These are phyloP conservation scores for Pestalotiopsis sp. DNA, from an alignment of 2,329 filamentous ascomycete genomes.

Conservation along the genomic window DNA sequence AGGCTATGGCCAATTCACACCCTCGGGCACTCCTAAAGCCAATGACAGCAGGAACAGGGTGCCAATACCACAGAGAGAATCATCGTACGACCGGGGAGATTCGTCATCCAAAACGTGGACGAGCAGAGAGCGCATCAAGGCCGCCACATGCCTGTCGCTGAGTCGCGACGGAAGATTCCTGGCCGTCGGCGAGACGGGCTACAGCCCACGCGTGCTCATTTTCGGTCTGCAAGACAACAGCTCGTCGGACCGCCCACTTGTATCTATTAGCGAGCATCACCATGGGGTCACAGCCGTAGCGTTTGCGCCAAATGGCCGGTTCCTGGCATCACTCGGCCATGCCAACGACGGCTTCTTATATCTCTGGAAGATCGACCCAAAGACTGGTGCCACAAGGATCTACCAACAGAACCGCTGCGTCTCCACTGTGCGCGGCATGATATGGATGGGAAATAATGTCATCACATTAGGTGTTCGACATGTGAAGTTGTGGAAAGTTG, in stretches of 20 bases:
- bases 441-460: slow-evolving; percentile 84
- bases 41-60: slow-evolving; percentile 65
- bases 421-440: slow-evolving; percentile 80
- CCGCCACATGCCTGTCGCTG: slow-evolving; percentile 86
- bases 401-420: slow-evolving; percentile 91
- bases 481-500: slow-evolving; percentile 89
- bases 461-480: slow-evolving; percentile 89
- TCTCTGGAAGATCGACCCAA: slow-evolving; percentile 85
- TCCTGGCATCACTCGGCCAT: slow-evolving; percentile 84
- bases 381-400: slow-evolving; percentile 76
- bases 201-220: slow-evolving; percentile 86
- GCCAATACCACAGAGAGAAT: slow-evolving; percentile 50
- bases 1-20: slow-evolving; percentile 51
- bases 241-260: slow-evolving; percentile 79
- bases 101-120: slow-evolving; percentile 78
- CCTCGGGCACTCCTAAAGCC: slow-evolving; percentile 62
- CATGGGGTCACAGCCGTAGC: slow-evolving; percentile 87
- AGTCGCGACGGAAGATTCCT: slow-evolving; percentile 86
- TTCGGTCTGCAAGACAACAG: slow-evolving; percentile 77
- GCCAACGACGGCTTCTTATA: slow-evolving; percentile 94
- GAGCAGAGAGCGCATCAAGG: slow-evolving; percentile 89
- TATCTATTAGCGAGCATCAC: slow-evolving; percentile 85
- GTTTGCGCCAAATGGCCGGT: slow-evolving; percentile 86
- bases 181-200: slow-evolving; percentile 93
- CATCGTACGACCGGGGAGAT: slow-evolving; percentile 61